Evolutionary conservation across 163 green algal species (phyloP), one percentile per base, ranked within the genome.

Genomic region (Chlamydomonas reinhardtii): DNA sequence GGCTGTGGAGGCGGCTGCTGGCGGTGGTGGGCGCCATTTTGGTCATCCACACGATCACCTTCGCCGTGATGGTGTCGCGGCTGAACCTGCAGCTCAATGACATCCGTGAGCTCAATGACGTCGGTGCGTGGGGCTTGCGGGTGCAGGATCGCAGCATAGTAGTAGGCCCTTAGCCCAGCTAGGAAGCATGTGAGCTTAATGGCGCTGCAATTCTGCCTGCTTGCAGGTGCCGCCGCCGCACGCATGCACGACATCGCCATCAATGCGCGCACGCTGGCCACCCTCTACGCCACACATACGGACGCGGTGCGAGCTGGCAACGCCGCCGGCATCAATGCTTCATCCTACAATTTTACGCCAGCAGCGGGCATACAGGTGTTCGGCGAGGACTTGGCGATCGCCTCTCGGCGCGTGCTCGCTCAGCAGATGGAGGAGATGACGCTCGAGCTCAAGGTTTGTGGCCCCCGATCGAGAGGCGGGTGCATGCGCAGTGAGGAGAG

Each of bases 231-330:
- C 14, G 70, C 32, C 54, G 37, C 39, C n/a, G 70, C 22, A 14
- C 20, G 70, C 27, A n/a, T 84, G 5, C 76, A 84, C 39, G 76
- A 84, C 64, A 66, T 84, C 12, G 29, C 64, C 17, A 75, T 74
- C 29, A 27, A 65, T 25, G 76, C 35, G 14, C 37, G 76, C 0
- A 9, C 48, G 64, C 64, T 84, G 64, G 62, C 43, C 0, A 4
- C 22, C 19, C 64, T 84, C 24, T 84, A 84, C 12, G 19, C 76
- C 17, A 39, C 39, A 17, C 34, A 52, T 39, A 75, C 37, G 29
- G 66, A 84, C 29, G 64, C 14, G 48, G 1, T 56, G 48, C 48
- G 69, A 17, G 19, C 43, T 65, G 37, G 48, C 14, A 56, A 17
- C 48, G 9, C 19, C 48, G 19, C 19, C 48, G 19, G 48, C 14